phyloP scores from a whole-genome alignment of 2,329 filamentous ascomycete species.

The Colletotrichum eleusines region DNA sequence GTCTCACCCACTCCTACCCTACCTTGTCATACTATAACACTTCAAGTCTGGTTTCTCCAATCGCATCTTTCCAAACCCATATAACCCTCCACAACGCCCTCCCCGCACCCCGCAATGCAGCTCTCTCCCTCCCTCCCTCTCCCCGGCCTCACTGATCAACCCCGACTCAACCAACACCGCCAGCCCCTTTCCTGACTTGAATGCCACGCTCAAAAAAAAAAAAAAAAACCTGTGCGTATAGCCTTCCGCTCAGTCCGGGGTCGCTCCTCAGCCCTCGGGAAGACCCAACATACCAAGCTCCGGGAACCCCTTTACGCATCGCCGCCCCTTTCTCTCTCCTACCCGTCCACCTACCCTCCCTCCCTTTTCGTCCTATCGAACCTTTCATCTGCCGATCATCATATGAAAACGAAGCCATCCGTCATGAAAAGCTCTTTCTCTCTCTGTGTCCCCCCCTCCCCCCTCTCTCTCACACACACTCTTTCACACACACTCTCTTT shows the following conservation, averaged over 20 bases:
- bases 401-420: not conserved
- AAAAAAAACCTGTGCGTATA: not conserved
- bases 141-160: not conserved
- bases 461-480: not conserved
- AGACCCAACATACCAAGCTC: slow-evolving; percentile 1
- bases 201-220: not conserved
- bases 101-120: slow-evolving; percentile 6
- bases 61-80: slow-evolving; percentile 21
- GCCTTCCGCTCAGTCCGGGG: not conserved
- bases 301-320: not conserved
- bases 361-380: not conserved
- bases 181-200: not conserved
- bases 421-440: not conserved
- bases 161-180: not conserved
- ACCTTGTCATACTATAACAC: not conserved
- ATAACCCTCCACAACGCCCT: not conserved
- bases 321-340: not conserved
- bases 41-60: not conserved
- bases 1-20: not conserved
- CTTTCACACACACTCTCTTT: too few relatives aligned
- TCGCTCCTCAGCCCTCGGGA: not conserved
- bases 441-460: too few relatives aligned
- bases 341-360: not conserved
- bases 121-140: too few relatives aligned
- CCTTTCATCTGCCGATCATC: not conserved